A percentile compares a stretch with the other conserved stretches of the same genome.
Conservation (phyloP, 2,329 filamentous ascomycete species). For the Aspergillus quadrilineatus region DNA sequence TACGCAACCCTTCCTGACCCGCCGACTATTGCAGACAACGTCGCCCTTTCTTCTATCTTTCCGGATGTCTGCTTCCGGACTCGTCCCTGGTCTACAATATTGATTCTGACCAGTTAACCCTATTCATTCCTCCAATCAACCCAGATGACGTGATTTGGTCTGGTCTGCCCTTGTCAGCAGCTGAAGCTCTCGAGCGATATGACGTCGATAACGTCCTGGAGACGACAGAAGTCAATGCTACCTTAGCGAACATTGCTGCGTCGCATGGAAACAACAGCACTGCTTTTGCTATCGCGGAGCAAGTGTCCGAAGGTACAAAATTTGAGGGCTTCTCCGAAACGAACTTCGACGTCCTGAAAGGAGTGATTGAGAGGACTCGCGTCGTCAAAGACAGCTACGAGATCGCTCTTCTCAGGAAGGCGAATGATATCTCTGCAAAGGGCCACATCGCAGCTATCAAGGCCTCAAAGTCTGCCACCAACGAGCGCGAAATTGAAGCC, state of each 20-base stretch:
- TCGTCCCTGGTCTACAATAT: conserved; percentile 81
- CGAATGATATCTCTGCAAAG: conserved; percentile 73
- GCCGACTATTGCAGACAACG: conserved; percentile 64
- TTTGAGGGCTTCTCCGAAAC: conserved; percentile 69
- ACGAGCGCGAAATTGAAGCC: conserved; percentile 82
- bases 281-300: conserved; percentile 74
- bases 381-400: conserved; percentile 86
- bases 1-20: conserved; percentile 5
- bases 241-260: conserved; percentile 55
- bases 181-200: conserved; percentile 73
- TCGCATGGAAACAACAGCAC: conserved; percentile 46
- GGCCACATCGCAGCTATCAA: conserved; percentile 74
- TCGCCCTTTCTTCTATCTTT: conserved; percentile 92
- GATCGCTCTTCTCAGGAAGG: conserved; percentile 74
- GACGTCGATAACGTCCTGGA: conserved; percentile 77
- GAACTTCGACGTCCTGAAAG: conserved; percentile 60
- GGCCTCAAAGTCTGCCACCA: conserved; percentile 61
- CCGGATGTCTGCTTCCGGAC: conserved; percentile 79
- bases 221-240: conserved; percentile 72
- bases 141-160: conserved; percentile 92
- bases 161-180: conserved; percentile 73
- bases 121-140: conserved; percentile 87
- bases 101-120: conserved; percentile 66
- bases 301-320: conserved; percentile 69
- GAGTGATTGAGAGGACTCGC: conserved; percentile 75